Percentiles rank a stretch among this genome's conserved stretches.
These are phyloP conservation scores for Clitopilus passeckerianus DNA, from an alignment of 768 basidiomycete species.

Conservation along the genomic window DNA sequence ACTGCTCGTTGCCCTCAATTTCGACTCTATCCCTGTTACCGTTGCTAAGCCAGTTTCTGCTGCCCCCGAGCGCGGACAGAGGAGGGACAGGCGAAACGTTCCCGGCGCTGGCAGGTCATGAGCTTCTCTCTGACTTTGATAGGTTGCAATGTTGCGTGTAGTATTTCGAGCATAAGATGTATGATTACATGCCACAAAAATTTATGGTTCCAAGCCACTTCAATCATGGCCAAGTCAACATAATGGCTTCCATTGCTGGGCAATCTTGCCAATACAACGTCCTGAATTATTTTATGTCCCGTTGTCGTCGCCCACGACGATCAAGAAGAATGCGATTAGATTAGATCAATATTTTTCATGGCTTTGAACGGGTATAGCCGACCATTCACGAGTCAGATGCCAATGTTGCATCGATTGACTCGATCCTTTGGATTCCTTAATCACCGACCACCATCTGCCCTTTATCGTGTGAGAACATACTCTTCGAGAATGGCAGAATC, in stretches of 20 bases:
- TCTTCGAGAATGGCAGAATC: not conserved
- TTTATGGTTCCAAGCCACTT: not conserved
- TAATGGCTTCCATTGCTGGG: too few relatives aligned
- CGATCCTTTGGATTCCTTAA: not conserved
- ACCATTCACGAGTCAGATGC: not conserved
- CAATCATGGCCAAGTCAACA: not conserved
- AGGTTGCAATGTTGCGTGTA: not conserved
- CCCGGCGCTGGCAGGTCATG: slow-evolving; percentile 68
- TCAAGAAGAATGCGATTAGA: not conserved
- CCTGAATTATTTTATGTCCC: too few relatives aligned
- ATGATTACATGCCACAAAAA: not conserved
- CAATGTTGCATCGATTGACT: not conserved
- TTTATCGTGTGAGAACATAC: not conserved
- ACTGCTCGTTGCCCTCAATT: slow-evolving; percentile 88
- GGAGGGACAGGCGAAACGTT: slow-evolving; percentile 74
- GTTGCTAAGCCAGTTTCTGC: slow-evolving; percentile 63
- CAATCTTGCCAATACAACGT: too few relatives aligned
- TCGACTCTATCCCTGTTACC: slow-evolving; percentile 82
- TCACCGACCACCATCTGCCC: not conserved
- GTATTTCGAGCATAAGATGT: slow-evolving; percentile 1
- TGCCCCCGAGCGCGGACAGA: slow-evolving; percentile 62
- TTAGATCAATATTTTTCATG: not conserved
- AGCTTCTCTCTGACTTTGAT: not conserved
- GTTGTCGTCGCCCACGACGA: not conserved
- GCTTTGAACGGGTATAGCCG: not conserved